Conservation (phyloP, 768 basidiomycete species). For the Hygrophoropsis aurantiaca region DNA sequence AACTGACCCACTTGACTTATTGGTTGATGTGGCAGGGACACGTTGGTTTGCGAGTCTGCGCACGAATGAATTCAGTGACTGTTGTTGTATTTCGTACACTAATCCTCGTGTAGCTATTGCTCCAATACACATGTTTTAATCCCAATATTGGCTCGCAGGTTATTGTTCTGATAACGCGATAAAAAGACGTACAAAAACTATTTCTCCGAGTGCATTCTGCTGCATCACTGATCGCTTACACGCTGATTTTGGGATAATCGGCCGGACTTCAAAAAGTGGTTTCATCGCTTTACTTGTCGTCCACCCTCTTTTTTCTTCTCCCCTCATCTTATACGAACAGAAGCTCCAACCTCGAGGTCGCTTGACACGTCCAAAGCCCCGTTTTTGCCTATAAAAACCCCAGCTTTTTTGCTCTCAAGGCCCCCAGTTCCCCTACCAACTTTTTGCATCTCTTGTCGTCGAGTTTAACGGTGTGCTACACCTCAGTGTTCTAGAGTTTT, state of each 20-base stretch:
- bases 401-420: background rate
- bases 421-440: slow-evolving; percentile 1
- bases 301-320: slow-evolving; percentile 18
- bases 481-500: slow-evolving; percentile 18
- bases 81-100: too few relatives aligned
- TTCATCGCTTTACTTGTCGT: background rate
- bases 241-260: slow-evolving; percentile 4
- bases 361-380: slow-evolving; percentile 10
- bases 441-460: background rate
- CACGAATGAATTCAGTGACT: too few relatives aligned
- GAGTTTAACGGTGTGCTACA: slow-evolving; percentile 10
- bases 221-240: slow-evolving; percentile 2
- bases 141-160: too few relatives aligned
- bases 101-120: background rate
- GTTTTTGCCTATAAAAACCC: slow-evolving; percentile 28
- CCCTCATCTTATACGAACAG: slow-evolving; percentile 6
- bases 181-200: background rate
- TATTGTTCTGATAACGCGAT: too few relatives aligned
- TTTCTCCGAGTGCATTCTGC: background rate
- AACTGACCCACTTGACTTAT: too few relatives aligned
- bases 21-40: too few relatives aligned
- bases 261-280: slow-evolving; percentile 17
- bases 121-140: background rate
- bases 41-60: too few relatives aligned
- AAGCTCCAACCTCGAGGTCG: slow-evolving; percentile 3